Conservation (phyloP, 2,329 filamentous ascomycete genomes). For the Thielaviopsis euricoi region DNA sequence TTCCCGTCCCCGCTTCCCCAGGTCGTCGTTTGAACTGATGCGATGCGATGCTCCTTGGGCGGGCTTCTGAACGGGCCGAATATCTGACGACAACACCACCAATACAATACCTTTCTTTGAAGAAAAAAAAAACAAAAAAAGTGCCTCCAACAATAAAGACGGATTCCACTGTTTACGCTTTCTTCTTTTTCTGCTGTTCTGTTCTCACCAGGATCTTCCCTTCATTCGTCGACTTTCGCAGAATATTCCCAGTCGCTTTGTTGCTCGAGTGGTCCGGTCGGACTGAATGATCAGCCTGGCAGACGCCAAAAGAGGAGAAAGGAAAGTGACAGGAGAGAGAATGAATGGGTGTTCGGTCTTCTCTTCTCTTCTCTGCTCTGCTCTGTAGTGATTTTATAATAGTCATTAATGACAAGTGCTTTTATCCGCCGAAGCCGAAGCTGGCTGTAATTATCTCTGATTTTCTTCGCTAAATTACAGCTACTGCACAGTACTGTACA, state of each 20-base stretch:
- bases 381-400: no score
- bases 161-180: no score
- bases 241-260: no score
- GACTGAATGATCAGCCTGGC: background rate
- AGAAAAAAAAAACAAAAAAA: background rate
- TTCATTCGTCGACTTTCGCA: no score
- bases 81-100: slow-evolving; percentile 6
- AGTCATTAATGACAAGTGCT: background rate
- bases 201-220: background rate
- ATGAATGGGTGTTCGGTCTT: no score
- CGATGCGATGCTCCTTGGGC: no score
- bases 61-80: slow-evolving; percentile 3
- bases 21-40: background rate
- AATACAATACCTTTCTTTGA: background rate
- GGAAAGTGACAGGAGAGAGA: background rate
- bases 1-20: slow-evolving; percentile 8
- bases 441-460: background rate
- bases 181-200: background rate
- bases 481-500: no score
- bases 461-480: background rate
- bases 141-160: background rate
- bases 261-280: background rate
- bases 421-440: background rate
- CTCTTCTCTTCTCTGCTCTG: no score
- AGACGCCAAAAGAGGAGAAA: background rate